Evolutionary conservation across 345 rosid species (phyloP).

Genomic region (Eucalyptus tenuipes): DNA sequence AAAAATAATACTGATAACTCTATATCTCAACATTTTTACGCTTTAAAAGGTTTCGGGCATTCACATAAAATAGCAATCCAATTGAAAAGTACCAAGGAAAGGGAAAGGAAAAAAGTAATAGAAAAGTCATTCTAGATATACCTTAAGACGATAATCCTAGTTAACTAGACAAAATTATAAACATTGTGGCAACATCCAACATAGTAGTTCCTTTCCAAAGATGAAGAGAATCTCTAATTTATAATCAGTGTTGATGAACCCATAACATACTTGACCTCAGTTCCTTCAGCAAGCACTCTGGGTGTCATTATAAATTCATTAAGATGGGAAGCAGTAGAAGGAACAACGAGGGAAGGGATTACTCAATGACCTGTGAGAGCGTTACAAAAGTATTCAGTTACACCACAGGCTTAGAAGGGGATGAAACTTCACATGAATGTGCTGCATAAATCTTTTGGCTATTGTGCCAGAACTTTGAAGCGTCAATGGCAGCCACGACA

Average conservation of each 20-base stretch:
- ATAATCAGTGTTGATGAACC: not conserved
- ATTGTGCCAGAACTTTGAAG: not conserved
- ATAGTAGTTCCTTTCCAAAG: not conserved
- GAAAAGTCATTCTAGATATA: not conserved
- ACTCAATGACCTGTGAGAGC: not conserved
- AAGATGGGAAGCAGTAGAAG: not conserved
- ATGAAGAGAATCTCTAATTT: not conserved
- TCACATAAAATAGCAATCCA: not conserved
- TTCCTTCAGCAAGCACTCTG: not conserved
- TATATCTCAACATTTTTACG: not conserved
- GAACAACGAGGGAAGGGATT: not conserved
- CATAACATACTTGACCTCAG: not conserved
- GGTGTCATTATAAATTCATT: not conserved
- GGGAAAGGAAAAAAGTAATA: not conserved
- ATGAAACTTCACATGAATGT: not conserved
- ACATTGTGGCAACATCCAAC: not conserved
- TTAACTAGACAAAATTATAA: not conserved
- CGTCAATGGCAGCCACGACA: not conserved
- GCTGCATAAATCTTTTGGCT: not conserved
- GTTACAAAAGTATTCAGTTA: not conserved
- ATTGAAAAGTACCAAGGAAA: not conserved
- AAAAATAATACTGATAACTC: not conserved
- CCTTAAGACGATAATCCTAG: not conserved
- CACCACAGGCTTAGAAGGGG: not conserved
- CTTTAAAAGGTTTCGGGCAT: not conserved